Conservation (phyloP, 2,329 filamentous ascomycete genomes). For the Aspergillus costaricaensis region DNA sequence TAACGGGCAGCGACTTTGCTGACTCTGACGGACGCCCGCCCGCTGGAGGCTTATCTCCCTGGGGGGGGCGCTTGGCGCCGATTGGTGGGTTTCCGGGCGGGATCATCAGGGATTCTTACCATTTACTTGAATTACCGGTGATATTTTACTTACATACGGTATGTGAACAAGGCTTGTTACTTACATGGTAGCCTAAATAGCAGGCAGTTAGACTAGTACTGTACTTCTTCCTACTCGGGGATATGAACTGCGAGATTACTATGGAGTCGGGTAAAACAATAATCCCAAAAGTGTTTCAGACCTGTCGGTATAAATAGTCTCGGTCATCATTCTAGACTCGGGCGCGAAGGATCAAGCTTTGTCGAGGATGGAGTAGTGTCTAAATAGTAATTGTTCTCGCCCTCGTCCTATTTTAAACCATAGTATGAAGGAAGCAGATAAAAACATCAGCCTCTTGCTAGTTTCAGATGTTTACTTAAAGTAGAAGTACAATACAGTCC, state of each 20-base stretch:
- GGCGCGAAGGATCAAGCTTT: slow-evolving; percentile 1
- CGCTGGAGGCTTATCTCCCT: slow-evolving; percentile 11
- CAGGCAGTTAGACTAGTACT: no score
- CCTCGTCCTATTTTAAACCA: not conserved
- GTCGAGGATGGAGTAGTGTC: not conserved
- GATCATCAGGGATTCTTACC: slow-evolving; percentile 1
- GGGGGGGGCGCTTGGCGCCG: not conserved
- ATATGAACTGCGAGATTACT: not conserved
- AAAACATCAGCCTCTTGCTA: not conserved
- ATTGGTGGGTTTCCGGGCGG: slow-evolving; percentile 9
- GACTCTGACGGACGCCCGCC: not conserved
- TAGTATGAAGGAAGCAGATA: not conserved
- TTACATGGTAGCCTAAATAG: not conserved
- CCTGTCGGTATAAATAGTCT: slow-evolving; percentile 1
- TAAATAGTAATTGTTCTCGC: not conserved
- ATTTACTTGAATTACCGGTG: not conserved
- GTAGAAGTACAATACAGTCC: not conserved
- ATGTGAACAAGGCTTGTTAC: not conserved
- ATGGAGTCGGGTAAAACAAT: not conserved
- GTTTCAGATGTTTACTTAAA: not conserved
- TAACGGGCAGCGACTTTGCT: not conserved
- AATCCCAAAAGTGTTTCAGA: not conserved
- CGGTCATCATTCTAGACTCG: not conserved
- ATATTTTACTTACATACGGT: not conserved
- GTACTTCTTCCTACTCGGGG: not conserved